Percentiles rank a stretch among this genome's conserved stretches.
Evolutionary conservation across 441 rosid species (phyloP).

Genomic region (Pelargonium myrrhifolium): DNA sequence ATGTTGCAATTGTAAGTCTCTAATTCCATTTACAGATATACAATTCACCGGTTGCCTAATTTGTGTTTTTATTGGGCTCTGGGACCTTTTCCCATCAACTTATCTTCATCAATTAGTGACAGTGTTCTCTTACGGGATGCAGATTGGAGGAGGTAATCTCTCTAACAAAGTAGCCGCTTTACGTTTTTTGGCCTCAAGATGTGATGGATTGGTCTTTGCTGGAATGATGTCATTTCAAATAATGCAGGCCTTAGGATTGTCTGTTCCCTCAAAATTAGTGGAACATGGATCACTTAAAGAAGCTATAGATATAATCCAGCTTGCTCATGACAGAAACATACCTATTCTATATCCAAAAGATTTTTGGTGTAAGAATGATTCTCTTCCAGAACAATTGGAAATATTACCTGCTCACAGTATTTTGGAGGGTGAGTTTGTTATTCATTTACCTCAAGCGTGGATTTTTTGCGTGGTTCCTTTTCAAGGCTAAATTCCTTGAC

Average conservation of each 20-base stretch:
- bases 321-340: conserved; percentile 37
- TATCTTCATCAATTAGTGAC: conserved; percentile 20
- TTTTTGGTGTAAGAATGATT: conserved; percentile 43
- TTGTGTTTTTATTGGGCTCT: neutral
- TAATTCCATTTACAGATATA: conserved; percentile 5
- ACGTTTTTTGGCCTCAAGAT: conserved; percentile 49
- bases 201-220: conserved; percentile 54
- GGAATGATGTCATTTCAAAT: conserved; percentile 66
- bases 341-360: conserved; percentile 47
- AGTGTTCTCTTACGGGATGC: conserved; percentile 20
- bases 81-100: conserved; percentile 5
- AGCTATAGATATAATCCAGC: conserved; percentile 40
- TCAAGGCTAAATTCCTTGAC: neutral
- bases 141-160: conserved; percentile 72
- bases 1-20: conserved; percentile 52
- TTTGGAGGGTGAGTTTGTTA: conserved; percentile 39
- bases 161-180: conserved; percentile 48
- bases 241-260: conserved; percentile 45
- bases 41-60: neutral
- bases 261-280: conserved; percentile 38
- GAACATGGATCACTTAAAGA: conserved; percentile 41
- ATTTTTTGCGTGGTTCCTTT: neutral
- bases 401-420: conserved; percentile 38
- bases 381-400: conserved; percentile 29
- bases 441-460: conserved; percentile 10